A percentile compares a stretch with the other conserved stretches of the same genome.
Evolutionary conservation across 2,329 filamentous ascomycete species (phyloP).

Genomic region (Microthyrium microscopicum): DNA sequence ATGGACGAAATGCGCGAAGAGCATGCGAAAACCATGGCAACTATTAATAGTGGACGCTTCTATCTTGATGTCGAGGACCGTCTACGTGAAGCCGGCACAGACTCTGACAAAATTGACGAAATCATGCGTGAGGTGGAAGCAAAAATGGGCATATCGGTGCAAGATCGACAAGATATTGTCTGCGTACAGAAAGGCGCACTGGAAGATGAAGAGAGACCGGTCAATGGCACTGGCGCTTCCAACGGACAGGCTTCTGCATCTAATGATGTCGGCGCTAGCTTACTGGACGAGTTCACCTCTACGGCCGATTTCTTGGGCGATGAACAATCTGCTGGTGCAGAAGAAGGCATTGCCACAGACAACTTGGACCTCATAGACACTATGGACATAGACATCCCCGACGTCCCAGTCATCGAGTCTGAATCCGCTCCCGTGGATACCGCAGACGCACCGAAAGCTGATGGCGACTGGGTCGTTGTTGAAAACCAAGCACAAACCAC

Average conservation of each 20-base stretch:
- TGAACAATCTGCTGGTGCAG: conserved; percentile 2
- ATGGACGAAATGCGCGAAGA: conserved; percentile 70
- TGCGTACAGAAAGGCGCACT: conserved; percentile 66
- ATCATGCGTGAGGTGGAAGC: conserved; percentile 61
- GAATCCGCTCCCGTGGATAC: conserved; percentile 45
- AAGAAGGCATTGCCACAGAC: conserved; percentile 10
- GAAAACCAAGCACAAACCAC: background rate
- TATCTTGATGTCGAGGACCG: conserved; percentile 62
- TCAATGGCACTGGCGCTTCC: conserved; percentile 10
- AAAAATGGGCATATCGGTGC: conserved; percentile 49
- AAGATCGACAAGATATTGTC: conserved; percentile 45
- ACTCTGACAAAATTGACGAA: conserved; percentile 39
- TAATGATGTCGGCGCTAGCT: conserved; percentile 8
- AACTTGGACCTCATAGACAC: conserved; percentile 16
- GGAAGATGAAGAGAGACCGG: conserved; percentile 33
- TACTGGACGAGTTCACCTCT: conserved; percentile 7
- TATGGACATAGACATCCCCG: too few species aligned
- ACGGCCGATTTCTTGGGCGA: conserved; percentile 11
- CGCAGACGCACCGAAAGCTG: background rate
- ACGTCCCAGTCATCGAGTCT: too few species aligned
- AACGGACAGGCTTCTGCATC: background rate
- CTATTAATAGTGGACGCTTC: conserved; percentile 52
- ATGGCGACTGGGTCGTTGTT: conserved; percentile 1
- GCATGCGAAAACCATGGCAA: conserved; percentile 59
- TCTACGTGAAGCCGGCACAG: conserved; percentile 23